Percentiles rank a stretch among this genome's conserved stretches.
phyloP scores from a whole-genome alignment of 202 grass and related monocot species.

The Dendrocalamus latiflorus region DNA sequence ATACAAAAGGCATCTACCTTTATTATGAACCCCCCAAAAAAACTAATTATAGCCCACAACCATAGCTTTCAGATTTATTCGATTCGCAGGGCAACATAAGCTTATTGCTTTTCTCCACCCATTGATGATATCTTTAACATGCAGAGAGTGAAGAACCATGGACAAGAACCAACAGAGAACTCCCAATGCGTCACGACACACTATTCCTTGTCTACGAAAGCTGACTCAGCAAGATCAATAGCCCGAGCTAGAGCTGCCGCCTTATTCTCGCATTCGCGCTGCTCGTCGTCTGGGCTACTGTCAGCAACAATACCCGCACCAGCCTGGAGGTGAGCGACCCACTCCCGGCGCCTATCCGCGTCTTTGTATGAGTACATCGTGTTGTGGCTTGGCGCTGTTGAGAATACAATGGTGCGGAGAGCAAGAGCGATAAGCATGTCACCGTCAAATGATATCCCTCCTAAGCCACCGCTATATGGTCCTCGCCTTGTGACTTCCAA shows the following conservation, averaged over 20 bases:
- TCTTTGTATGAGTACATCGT: no score
- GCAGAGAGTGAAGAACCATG: slow-evolving; percentile 13
- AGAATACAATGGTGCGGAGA: slow-evolving; percentile 86
- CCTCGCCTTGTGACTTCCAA: no score
- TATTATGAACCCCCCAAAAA: not conserved
- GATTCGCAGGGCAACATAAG: not conserved
- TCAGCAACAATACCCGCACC: slow-evolving; percentile 95
- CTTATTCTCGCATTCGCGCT: slow-evolving; percentile 87
- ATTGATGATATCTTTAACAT: not conserved
- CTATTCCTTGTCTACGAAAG: slow-evolving; percentile 68
- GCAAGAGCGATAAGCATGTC: slow-evolving; percentile 74
- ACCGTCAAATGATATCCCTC: slow-evolving; percentile 71
- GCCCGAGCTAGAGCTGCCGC: no score
- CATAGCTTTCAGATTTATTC: slow-evolving; percentile 27
- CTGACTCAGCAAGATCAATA: slow-evolving; percentile 87
- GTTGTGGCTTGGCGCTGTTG: slow-evolving; percentile 53
- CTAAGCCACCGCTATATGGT: no score
- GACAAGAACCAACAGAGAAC: not conserved
- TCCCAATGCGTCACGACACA: no score
- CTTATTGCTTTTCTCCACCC: slow-evolving; percentile 20
- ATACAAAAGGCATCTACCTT: not conserved
- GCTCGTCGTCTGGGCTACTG: slow-evolving; percentile 78
- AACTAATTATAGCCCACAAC: not conserved
- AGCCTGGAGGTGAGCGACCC: slow-evolving; percentile 93
- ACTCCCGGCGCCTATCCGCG: no score